Base-by-base conservation (phyloP, 73 alveolate genomes). In the Blepharisma stoltei region DNA sequence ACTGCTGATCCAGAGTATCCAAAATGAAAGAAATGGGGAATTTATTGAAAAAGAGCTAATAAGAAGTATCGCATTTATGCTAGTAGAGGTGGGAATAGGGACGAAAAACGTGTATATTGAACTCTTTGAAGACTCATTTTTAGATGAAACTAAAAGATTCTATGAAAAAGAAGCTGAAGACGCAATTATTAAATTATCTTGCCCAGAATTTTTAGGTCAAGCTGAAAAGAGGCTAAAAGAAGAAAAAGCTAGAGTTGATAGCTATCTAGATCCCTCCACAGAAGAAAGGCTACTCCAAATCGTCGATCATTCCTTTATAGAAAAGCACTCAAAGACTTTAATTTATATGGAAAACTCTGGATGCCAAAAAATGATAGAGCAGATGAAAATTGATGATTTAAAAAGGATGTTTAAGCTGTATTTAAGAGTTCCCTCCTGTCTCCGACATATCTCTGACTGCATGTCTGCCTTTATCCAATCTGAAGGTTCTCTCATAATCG, bases 11-110 rank as follows among this genome's bases (percentile, higher is more conserved):
- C 67, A 45, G 37, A 79, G 69, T 27, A 83, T 86, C 25, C 52
- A 86, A 54, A 85, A 53, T 0, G 94, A 86, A 52, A 25, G 94
- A 21, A 71, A 86, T 41, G 89, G 90, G 44, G 87, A 85, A 38
- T 53, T 83, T 20, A 82, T 83, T 4, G 89, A 86, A 9, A 66
- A 71, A 23, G 67, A 77, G n/a, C 48, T 25, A 0, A 48, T 86
- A 20, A 21, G 67, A 54, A 53, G 55, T n/a, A 83, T 55, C n/a
- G 53, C 71, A 44, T 25, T 37, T 20, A 86, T 83, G 81, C 55
- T 86, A 27, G 83, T 82, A 18, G 94, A 83, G 54, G 55, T 86
- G 0, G 86, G 90, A 9, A 55, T 69, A 21, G 54, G 71, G 32
- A 54, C 78, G 6, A 83, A 83, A 54, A 69, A 52, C 44, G 55